Evolutionary conservation across 345 rosid genomes (phyloP).

Genomic region (Luvunga scandens): DNA sequence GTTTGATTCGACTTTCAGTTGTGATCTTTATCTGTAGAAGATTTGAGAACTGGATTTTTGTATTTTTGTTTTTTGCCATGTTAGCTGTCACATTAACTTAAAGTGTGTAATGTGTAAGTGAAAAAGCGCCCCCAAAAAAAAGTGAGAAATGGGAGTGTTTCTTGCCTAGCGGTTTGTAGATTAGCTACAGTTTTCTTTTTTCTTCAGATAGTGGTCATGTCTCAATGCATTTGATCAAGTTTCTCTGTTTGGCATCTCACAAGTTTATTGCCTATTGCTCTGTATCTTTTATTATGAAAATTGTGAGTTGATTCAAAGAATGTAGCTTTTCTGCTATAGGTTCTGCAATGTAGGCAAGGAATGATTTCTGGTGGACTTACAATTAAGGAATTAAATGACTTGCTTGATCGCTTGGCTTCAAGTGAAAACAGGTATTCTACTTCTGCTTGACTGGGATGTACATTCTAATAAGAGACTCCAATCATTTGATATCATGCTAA

Average conservation of each 20-base stretch:
- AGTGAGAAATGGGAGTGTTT: background rate
- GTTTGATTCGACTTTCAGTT: background rate
- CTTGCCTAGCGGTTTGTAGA: background rate
- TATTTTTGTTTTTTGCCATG: background rate
- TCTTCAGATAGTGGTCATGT: background rate
- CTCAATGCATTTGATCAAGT: background rate
- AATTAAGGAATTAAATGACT: slow-evolving; percentile 68
- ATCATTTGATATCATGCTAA: background rate
- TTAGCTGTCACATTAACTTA: background rate
- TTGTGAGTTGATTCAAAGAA: background rate
- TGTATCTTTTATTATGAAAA: background rate
- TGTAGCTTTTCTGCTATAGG: slow-evolving; percentile 30
- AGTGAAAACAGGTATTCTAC: slow-evolving; percentile 62
- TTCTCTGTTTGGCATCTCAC: background rate
- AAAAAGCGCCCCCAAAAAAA: background rate
- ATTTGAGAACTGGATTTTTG: background rate
- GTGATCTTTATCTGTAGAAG: background rate
- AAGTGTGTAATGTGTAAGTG: background rate
- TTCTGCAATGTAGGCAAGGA: slow-evolving; percentile 80
- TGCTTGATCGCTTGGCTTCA: slow-evolving; percentile 77
- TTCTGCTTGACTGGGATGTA: background rate
- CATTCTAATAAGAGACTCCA: background rate
- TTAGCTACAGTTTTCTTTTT: background rate
- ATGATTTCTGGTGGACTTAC: slow-evolving; percentile 70
- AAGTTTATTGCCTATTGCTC: background rate